Percentiles rank a stretch among this genome's conserved stretches.
These are phyloP conservation scores for Somion occarium DNA, from an alignment of 1,284 basidiomycete species.

Conservation along the genomic window DNA sequence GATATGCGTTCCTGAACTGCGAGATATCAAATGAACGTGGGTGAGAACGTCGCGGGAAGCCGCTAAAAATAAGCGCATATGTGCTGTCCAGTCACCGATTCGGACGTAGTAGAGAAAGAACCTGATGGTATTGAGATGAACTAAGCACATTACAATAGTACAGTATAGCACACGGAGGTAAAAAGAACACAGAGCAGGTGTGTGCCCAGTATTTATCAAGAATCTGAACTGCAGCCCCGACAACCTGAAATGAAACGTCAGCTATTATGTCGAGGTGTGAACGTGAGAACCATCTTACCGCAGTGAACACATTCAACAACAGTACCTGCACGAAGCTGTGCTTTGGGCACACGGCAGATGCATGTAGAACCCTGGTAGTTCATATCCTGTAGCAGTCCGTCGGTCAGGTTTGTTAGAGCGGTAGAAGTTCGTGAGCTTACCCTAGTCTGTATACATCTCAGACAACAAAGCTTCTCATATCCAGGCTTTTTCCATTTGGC, in stretches of 20 bases:
- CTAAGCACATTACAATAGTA: neutral
- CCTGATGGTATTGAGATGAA: neutral
- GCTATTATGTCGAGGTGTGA: conserved; percentile 2
- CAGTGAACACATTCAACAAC: conserved; percentile 98
- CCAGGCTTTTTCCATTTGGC: conserved; percentile 99
- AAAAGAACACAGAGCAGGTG: neutral
- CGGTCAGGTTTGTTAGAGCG: neutral
- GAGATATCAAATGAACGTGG: no score
- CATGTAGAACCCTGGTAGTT: conserved; percentile 99
- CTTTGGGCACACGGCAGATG: conserved; percentile 96
- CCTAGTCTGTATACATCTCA: conserved; percentile 94
- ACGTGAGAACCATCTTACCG: conserved; percentile 52
- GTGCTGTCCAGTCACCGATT: no score
- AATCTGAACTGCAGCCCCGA: conserved; percentile 82
- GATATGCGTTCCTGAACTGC: no score
- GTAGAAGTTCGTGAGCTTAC: conserved; percentile 35
- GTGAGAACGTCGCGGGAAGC: no score
- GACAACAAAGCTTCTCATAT: conserved; percentile 97
- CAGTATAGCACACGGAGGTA: neutral
- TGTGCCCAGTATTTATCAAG: conserved; percentile 33
- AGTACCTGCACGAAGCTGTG: conserved; percentile 84
- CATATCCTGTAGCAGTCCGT: conserved; percentile 72
- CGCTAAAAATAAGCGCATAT: no score
- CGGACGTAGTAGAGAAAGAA: no score
- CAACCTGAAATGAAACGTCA: conserved; percentile 46